phyloP scores from a whole-genome alignment of 257 asterid species.

The Eustoma russellianum region DNA sequence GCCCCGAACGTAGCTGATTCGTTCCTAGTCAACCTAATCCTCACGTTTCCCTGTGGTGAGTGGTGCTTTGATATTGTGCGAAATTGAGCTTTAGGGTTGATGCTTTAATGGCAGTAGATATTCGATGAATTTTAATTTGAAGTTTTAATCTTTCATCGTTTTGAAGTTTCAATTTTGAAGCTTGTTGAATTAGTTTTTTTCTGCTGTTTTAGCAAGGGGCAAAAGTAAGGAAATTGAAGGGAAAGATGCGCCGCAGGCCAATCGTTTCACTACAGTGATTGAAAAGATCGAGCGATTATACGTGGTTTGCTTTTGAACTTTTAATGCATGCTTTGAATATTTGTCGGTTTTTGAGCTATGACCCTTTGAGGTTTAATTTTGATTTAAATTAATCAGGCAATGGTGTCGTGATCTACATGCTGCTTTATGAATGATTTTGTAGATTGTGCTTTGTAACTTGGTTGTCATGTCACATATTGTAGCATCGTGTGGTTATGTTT shows the following conservation, averaged over 20 bases:
- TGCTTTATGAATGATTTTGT: no score
- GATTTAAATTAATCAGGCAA: no score
- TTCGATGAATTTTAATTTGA: no score
- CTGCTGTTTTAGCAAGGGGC: slow-evolving; percentile 19
- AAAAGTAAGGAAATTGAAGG: slow-evolving; percentile 38
- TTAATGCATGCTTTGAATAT: not conserved
- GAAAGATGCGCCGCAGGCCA: slow-evolving; percentile 42
- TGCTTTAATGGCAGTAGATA: no score
- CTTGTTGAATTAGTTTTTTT: not conserved
- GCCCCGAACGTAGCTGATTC: slow-evolving; percentile 25
- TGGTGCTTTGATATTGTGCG: no score
- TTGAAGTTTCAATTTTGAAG: not conserved
- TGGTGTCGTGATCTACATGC: no score
- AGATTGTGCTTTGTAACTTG: no score
- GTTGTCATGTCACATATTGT: no score
- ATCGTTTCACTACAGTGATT: slow-evolving; percentile 78
- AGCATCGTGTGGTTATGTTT: no score
- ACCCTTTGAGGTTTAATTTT: no score
- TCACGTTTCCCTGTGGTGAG: slow-evolving; percentile 4
- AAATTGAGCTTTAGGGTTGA: no score
- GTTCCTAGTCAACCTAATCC: slow-evolving; percentile 18
- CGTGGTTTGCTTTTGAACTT: slow-evolving; percentile 50
- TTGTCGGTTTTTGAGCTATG: not conserved
- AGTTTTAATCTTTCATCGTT: not conserved
- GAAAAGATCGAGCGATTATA: slow-evolving; percentile 95